Evolutionary conservation across 805 yeast genomes (phyloP), one percentile per base, ranked within the genome.

Genomic region (Nakazawaea ernobii): DNA sequence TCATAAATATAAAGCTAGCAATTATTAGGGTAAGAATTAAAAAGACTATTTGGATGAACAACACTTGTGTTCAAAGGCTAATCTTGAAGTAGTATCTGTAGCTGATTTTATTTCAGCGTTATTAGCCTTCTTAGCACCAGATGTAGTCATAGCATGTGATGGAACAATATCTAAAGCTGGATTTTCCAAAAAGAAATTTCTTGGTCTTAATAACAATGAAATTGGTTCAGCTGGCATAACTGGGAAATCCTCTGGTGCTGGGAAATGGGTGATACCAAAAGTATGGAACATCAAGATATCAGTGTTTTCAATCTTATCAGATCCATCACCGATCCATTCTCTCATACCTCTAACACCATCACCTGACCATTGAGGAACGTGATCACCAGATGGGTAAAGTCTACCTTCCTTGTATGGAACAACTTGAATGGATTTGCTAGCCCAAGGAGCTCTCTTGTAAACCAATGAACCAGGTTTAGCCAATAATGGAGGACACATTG

Each of bases 211-310:
- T 69, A 82, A 70, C 55, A 86, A 70, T 50, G 84, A 79, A 58
- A 86, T 82, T 59, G 88, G 85, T 68, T 86, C 95, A 43, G 89
- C 84, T 42, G 94, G 94, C 94, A 86, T 86, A 53, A 86, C 77
- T 49, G 94, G 94, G 83, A 85, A 86, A 66, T 86, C 95, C 70
- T 86, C 94, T 50, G 94, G 92, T 11, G 91, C 83, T 50, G 95
- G 95, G 78, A 85, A 82, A 63, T 86, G 95, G 32, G 92, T 81
- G 55, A 86, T 79, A 59, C 94, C 94, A 59, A 86, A 86, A 28
- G 92, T 86, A 66, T 86, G 91, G 81, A 80, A 86, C 58, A 82
- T 68, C 45, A 86, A 75, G 51, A 86, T 75, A 62, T 86, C 94
- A 35, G 87, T 81, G 69, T 82, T 74, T 55, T 79, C 84, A 58